Evolutionary conservation across 257 asterid species (phyloP).

Genomic region (Lycium ferocissimum): DNA sequence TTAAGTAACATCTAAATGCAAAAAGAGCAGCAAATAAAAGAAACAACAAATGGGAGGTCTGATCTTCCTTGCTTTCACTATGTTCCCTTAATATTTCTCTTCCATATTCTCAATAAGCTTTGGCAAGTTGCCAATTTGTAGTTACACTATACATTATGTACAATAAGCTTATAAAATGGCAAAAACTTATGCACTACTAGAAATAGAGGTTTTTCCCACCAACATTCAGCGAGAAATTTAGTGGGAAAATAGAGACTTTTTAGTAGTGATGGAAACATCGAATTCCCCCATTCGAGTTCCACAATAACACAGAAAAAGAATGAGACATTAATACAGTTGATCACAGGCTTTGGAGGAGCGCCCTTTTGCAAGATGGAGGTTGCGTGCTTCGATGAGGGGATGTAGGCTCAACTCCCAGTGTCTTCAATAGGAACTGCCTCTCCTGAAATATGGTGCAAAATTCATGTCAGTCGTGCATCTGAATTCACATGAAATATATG

Average conservation of each 20-base stretch:
- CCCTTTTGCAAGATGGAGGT: constrained; percentile 15
- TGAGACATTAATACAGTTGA: not conserved
- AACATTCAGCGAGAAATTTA: no score
- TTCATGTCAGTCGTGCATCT: not conserved
- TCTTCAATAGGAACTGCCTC: constrained; percentile 15
- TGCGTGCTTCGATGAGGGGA: not conserved
- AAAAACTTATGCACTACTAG: not conserved
- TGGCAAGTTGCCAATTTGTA: not conserved
- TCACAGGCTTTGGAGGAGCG: not conserved
- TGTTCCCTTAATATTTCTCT: not conserved
- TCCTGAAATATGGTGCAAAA: not conserved
- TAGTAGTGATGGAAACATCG: not conserved
- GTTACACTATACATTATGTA: not conserved
- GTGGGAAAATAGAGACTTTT: no score
- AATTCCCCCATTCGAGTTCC: not conserved
- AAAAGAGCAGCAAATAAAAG: not conserved
- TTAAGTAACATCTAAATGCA: not conserved
- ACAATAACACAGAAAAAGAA: not conserved
- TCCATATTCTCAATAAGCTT: not conserved
- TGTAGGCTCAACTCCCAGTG: constrained; percentile 5
- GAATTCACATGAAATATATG: not conserved
- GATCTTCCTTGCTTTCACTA: not conserved
- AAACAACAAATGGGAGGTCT: not conserved
- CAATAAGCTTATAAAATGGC: not conserved
- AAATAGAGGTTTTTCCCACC: no score